A percentile compares a stretch with the other conserved stretches of the same genome.
Evolutionary conservation across 768 basidiomycete species (phyloP).

Genomic region (Leccinum incarnatum): DNA sequence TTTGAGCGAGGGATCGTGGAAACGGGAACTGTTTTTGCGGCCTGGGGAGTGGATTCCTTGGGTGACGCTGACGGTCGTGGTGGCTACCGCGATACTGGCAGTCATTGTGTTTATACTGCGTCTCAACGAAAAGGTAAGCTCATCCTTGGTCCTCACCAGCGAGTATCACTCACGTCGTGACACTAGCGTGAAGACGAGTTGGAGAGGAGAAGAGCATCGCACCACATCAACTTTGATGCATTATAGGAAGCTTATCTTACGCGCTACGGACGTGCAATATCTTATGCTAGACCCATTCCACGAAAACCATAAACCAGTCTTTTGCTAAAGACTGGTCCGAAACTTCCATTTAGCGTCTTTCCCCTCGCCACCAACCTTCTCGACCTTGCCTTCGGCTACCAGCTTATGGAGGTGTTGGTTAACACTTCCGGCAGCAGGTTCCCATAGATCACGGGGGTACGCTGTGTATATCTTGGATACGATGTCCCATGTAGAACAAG

Average conservation of each 20-base stretch:
- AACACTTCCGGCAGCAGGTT: slow-evolving; percentile 67
- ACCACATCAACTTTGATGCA: slow-evolving; percentile 97
- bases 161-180: slow-evolving; percentile 4
- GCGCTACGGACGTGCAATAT: slow-evolving; percentile 12
- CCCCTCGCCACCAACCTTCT: slow-evolving; percentile 48
- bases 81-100: slow-evolving; percentile 68
- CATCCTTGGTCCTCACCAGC: not conserved
- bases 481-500: slow-evolving; percentile 65
- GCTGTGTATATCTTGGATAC: slow-evolving; percentile 65
- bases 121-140: slow-evolving; percentile 84
- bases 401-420: slow-evolving; percentile 74
- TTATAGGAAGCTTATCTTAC: slow-evolving; percentile 44
- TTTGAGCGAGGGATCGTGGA: slow-evolving; percentile 62
- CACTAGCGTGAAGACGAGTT: slow-evolving; percentile 87
- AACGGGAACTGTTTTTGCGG: slow-evolving; percentile 81
- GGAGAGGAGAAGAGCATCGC: slow-evolving; percentile 83
- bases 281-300: not conserved
- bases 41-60: slow-evolving; percentile 98
- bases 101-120: slow-evolving; percentile 84
- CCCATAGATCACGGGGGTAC: slow-evolving; percentile 70
- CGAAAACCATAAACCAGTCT: not conserved
- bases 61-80: slow-evolving; percentile 88
- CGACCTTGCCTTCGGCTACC: slow-evolving; percentile 58
- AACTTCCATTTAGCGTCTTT: slow-evolving; percentile 49
- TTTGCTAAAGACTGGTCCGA: slow-evolving; percentile 8